A percentile compares a stretch with the other conserved stretches of the same genome.
phyloP scores from a whole-genome alignment of 139 green algal species.

The Eudorina sp. region DNA sequence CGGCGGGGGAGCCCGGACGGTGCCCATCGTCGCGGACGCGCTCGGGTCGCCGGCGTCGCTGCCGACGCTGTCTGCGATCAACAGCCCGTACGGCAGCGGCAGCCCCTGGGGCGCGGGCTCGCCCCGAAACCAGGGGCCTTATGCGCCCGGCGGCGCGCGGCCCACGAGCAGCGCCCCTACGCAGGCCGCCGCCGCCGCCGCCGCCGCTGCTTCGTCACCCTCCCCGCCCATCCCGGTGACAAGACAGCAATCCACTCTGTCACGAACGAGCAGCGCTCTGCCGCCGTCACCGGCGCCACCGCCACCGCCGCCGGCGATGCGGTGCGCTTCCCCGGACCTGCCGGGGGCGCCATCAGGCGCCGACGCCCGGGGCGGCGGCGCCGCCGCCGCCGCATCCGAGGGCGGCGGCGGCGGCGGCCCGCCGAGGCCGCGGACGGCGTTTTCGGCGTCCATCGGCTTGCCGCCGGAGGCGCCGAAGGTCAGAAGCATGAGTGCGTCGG shows the following conservation, averaged over 20 bases:
- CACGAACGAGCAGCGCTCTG: slow-evolving; percentile 3
- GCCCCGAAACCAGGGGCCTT: neutral
- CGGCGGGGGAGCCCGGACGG: neutral
- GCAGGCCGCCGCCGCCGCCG: too few relatives aligned
- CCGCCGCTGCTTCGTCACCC: too few relatives aligned
- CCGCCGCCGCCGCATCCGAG: neutral
- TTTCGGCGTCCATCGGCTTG: neutral
- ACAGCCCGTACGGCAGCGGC: neutral
- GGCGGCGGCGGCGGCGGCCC: neutral
- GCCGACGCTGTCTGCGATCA: slow-evolving; percentile 18
- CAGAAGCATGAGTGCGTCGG: neutral
- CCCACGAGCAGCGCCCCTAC: too few relatives aligned
- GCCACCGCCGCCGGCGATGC: neutral
- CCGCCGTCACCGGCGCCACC: neutral
- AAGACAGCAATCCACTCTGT: slow-evolving; percentile 14
- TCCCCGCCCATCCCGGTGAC: too few relatives aligned
- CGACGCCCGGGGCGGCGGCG: neutral
- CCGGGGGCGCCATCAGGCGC: neutral
- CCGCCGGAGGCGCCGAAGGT: neutral
- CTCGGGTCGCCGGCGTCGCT: slow-evolving; percentile 19
- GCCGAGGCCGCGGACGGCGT: neutral
- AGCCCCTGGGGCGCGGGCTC: neutral
- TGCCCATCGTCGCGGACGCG: neutral
- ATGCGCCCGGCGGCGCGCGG: too few relatives aligned
- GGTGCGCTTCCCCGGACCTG: neutral